Evolutionary conservation across 257 asterid species (phyloP).

Genomic region (Ligustrum vulgare): DNA sequence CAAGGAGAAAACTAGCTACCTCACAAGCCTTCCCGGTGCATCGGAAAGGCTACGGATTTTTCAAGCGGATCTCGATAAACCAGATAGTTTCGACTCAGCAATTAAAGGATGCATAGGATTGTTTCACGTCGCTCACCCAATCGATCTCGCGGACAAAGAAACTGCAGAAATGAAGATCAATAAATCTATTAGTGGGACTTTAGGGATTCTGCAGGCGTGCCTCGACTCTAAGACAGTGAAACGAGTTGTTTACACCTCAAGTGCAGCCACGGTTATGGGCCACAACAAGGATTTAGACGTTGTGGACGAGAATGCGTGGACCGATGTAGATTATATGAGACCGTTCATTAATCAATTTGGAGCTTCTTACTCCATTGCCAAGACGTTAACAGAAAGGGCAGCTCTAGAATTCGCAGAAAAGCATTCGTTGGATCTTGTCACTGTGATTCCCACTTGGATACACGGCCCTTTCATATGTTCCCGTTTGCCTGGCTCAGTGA

Average conservation of each 20-base stretch:
- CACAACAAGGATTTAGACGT: not conserved
- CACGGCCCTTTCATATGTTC: conserved; percentile 61
- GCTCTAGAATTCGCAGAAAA: conserved; percentile 52
- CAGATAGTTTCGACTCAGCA: conserved; percentile 47
- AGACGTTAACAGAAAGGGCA: conserved; percentile 52
- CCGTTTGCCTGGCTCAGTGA: conserved; percentile 42
- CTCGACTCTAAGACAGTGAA: conserved; percentile 41
- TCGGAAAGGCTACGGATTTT: conserved; percentile 46
- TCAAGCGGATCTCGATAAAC: conserved; percentile 56
- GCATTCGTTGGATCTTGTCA: conserved; percentile 46
- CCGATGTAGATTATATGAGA: conserved; percentile 34
- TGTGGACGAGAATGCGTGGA: conserved; percentile 47
- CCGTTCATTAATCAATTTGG: not conserved
- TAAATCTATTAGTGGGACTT: conserved; percentile 34
- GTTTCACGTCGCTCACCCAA: conserved; percentile 66
- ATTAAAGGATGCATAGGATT: conserved; percentile 63
- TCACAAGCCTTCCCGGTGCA: conserved; percentile 51
- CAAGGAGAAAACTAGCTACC: conserved; percentile 46
- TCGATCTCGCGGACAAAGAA: conserved; percentile 36
- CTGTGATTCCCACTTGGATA: conserved; percentile 46
- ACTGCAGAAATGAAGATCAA: conserved; percentile 31
- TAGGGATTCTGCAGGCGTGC: conserved; percentile 38
- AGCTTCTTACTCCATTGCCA: conserved; percentile 38
- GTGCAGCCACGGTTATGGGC: conserved; percentile 20
- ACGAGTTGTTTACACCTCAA: conserved; percentile 47